Percentiles rank a stretch among this genome's conserved stretches.
Conservation (phyloP, 768 basidiomycete species). For the Nidularia pulvinata region DNA sequence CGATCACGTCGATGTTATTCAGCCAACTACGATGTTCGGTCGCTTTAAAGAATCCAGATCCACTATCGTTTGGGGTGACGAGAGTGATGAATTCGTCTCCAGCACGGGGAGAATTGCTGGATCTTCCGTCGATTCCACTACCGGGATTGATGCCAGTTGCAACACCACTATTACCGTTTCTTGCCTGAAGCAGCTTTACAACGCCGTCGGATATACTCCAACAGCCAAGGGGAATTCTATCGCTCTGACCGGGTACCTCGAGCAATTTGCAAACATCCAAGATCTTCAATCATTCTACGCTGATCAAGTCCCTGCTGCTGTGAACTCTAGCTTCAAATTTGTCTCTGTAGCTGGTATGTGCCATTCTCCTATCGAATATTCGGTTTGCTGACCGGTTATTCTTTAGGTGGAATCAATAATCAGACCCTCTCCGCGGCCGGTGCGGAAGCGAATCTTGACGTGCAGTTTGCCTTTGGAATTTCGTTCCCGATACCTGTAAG, state of each 20-base stretch:
- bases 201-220: constrained; percentile 43
- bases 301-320: constrained; percentile 42
- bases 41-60: constrained; percentile 43
- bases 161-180: constrained; percentile 45
- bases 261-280: constrained; percentile 46
- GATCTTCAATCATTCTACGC: constrained; percentile 52
- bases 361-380: not conserved
- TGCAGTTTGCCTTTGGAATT: constrained; percentile 62
- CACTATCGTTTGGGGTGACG: constrained; percentile 28
- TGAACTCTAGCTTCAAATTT: constrained; percentile 48
- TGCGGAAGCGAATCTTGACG: constrained; percentile 61
- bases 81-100: constrained; percentile 9
- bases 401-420: constrained; percentile 54
- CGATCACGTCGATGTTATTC: constrained; percentile 62
- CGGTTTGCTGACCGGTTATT: constrained; percentile 6
- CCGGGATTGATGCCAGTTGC: constrained; percentile 49
- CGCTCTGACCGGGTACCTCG: constrained; percentile 53
- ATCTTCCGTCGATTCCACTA: constrained; percentile 11
- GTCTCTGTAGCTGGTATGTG: constrained; percentile 53
- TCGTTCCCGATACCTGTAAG: constrained; percentile 13
- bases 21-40: constrained; percentile 73
- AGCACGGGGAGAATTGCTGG: constrained; percentile 12
- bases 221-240: constrained; percentile 42
- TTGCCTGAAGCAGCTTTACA: constrained; percentile 56
- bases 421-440: constrained; percentile 52